These are phyloP conservation scores for Petunia secreta DNA, from an alignment of 257 asterid genomes.

Conservation along the genomic window DNA sequence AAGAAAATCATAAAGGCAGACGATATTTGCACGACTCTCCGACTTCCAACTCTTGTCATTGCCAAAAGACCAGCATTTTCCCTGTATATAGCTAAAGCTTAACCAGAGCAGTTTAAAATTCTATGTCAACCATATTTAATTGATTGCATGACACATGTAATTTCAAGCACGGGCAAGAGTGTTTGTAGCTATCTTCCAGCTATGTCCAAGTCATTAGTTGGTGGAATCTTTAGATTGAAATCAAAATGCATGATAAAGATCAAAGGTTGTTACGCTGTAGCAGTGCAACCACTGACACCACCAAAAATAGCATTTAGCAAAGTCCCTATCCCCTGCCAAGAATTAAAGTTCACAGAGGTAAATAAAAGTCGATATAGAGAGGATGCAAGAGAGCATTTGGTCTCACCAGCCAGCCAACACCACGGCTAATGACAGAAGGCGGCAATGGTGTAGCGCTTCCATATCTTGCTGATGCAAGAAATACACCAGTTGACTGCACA, in stretches of 20 bases:
- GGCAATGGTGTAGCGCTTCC: conserved; percentile 92
- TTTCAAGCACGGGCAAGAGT: not conserved
- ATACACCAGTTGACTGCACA: conserved; percentile 73
- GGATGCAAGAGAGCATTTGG: not conserved
- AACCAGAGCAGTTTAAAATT: not conserved
- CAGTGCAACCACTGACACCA: conserved; percentile 65
- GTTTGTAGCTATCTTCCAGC: not conserved
- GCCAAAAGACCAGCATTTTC: conserved; percentile 87
- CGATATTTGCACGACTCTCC: conserved; percentile 77
- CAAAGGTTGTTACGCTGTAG: conserved; percentile 57
- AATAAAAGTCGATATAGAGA: not conserved
- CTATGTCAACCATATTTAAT: not conserved
- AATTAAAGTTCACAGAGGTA: not conserved
- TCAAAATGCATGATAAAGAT: not conserved
- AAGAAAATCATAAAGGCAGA: conserved; percentile 72
- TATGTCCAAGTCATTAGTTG: not conserved
- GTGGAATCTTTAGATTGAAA: not conserved
- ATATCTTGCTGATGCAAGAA: conserved; percentile 80
- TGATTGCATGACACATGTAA: not conserved
- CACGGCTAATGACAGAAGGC: conserved; percentile 82
- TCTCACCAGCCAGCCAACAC: conserved; percentile 83
- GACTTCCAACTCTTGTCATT: conserved; percentile 75
- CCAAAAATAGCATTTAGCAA: conserved; percentile 71
- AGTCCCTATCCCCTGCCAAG: conserved; percentile 68
- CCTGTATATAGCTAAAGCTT: conserved; percentile 32